Conservation (phyloP, 1,139 yeast species). For the Debaryomyces psychrophilus region DNA sequence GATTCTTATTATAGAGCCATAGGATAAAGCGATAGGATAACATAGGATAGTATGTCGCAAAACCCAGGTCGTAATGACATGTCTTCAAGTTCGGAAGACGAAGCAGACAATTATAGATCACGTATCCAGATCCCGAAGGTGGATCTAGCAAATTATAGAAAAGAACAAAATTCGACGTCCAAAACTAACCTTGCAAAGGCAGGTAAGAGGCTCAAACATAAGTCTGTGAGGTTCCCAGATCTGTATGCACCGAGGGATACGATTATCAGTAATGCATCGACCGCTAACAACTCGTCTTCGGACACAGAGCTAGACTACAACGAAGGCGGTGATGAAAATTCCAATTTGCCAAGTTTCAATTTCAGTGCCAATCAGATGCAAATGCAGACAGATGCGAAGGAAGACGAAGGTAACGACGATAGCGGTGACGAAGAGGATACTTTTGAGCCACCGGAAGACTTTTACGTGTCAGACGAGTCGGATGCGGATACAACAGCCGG, state of each 20-base stretch:
- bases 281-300: slow-evolving; percentile 28
- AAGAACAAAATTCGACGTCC: slow-evolving; percentile 26
- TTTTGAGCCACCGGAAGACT: slow-evolving; percentile 1
- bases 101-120: slow-evolving; percentile 23
- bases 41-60: slow-evolving; percentile 2
- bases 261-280: slow-evolving; percentile 29
- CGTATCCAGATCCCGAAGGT: slow-evolving; percentile 34
- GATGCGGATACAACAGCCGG: not conserved
- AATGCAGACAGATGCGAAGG: slow-evolving; percentile 4
- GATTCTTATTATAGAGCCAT: no score
- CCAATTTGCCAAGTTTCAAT: slow-evolving; percentile 23
- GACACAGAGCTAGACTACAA: slow-evolving; percentile 19
- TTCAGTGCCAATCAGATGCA: slow-evolving; percentile 7
- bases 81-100: slow-evolving; percentile 27
- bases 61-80: slow-evolving; percentile 4
- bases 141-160: slow-evolving; percentile 26
- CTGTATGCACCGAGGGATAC: slow-evolving; percentile 29
- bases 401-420: slow-evolving; percentile 12
- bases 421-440: slow-evolving; percentile 13
- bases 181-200: slow-evolving; percentile 35
- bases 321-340: slow-evolving; percentile 15
- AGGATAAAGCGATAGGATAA: not conserved
- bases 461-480: slow-evolving; percentile 5
- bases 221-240: slow-evolving; percentile 36
- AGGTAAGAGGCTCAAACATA: slow-evolving; percentile 31